Percentiles rank a stretch among this genome's conserved stretches.
Evolutionary conservation across 1,284 basidiomycete genomes (phyloP).

Genomic region (Ceratobasidium theobromae): DNA sequence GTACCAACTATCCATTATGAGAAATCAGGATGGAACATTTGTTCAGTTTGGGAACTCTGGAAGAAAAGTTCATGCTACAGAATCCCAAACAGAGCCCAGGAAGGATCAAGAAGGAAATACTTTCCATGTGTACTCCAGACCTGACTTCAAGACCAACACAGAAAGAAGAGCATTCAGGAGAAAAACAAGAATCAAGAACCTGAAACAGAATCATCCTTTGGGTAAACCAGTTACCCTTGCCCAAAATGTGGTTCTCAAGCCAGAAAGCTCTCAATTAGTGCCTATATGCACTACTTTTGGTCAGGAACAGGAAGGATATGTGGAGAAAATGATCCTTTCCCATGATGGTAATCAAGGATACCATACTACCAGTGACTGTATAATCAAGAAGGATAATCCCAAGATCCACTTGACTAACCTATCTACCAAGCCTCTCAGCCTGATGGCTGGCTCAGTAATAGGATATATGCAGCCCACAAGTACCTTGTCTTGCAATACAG

Average conservation of each 20-base stretch:
- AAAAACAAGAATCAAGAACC: neutral
- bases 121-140: neutral
- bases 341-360: conserved; percentile 34
- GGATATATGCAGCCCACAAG: conserved; percentile 34
- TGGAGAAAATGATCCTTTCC: conserved; percentile 32
- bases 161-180: neutral
- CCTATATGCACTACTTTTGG: neutral
- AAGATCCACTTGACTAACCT: neutral
- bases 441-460: conserved; percentile 32
- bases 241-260: neutral
- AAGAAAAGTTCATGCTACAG: conserved; percentile 7
- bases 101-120: conserved; percentile 15
- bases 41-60: conserved; percentile 41
- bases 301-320: conserved; percentile 14
- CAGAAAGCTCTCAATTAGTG: neutral
- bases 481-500: conserved; percentile 35
- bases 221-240: conserved; percentile 2
- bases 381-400: conserved; percentile 37
- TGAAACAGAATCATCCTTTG: conserved; percentile 1
- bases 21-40: conserved; percentile 37
- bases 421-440: too few species aligned
- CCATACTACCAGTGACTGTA: conserved; percentile 36
- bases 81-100: neutral
- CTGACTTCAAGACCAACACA: neutral
- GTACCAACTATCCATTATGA: conserved; percentile 41